Evolutionary conservation across 2,329 filamentous ascomycete species (phyloP), one percentile per base, ranked within the genome.

Genomic region (Colletotrichum spaethianum): DNA sequence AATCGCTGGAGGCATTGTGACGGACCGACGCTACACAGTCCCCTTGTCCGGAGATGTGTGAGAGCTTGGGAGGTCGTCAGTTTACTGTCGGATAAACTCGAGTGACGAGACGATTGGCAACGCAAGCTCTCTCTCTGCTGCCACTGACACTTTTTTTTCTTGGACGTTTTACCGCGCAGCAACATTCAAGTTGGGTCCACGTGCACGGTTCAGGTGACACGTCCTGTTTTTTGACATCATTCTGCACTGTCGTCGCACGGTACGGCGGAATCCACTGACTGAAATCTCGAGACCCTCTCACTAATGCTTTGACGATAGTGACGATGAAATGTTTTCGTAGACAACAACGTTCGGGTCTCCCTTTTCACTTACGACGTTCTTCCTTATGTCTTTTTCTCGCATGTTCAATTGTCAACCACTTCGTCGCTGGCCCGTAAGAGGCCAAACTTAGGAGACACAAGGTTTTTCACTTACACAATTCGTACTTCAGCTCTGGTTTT

Each of bases 1-100:
- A 77, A 86, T 76, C 74, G 81, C 57, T 56, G 73, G 55, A 61
- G 67, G 57, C 73, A 89, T 89, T 74, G 78, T 82, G 73, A 65
- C 63, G 40, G 48, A 38, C 73, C 60, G n/a, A 46, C 42, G 42
- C 44, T 23, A 11, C 50, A 57, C 36, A 40, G 18, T 40, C 31
- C 23, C 53, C 46, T 66, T 14, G 23, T 18, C 46, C n/a, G 36
- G 33, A 12, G 36, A 63, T 55, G 23, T 52, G 42, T 38, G 52
- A 44, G 42, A 42, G n/a, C 48, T 62, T 20, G n/a, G n/a, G 44
- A 48, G 23, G n/a, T 55, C 33, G 40, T 46, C 20, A 20, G 31
- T 63, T 44, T 42, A 16, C 26, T 61, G 23, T 50, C 50, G 40
- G 31, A n/a, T 42, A 50, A 38, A 23, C 31, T 40, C 14, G 31